Evolutionary conservation across 345 rosid species (phyloP), one percentile per base, ranked within the genome.

Genomic region (Bretschneidera sinensis): DNA sequence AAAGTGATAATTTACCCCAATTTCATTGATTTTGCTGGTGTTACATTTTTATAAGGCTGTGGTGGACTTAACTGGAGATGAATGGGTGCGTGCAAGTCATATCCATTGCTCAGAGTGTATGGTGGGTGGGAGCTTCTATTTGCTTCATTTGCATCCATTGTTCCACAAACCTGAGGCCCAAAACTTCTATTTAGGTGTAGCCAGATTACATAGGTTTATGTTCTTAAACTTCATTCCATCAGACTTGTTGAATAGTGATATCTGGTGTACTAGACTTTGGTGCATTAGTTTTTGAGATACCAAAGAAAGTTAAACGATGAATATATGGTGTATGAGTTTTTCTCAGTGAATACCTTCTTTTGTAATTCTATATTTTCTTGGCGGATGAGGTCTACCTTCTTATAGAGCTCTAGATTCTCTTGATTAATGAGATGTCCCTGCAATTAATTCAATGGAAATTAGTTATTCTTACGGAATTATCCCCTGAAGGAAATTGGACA

Each of bases 381-480:
- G 57, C 57, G 50, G 24, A 75, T 54, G 62, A 79, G 67, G 67
- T 69, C 73, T 28, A 84, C 59, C 72, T 81, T 82, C 64, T 73
- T 76, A 52, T 71, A 74, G 57, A 88, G 68, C 53, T 76, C 78
- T 18, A 76, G 25, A 25, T 84, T 86, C 78, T 85, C 92, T 70
- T 84, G 76, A 76, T 79, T 84, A 63, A 61, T 60, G 57, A 72
- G 73, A 60, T 68, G 67, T 58, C 83, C 87, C 94, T 89, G 83
- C 62, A 76, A 64, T 49, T 9, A 23, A 51, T n/a, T 53, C 43
- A 57, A 64, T 48, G 22, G 51, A 51, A 48, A 51, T 24, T 47
- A 51, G 39, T 65, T n/a, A 48, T 11, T 5, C n/a, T 19, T 28
- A 2, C 22, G 58, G 24, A 17, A 14, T 19, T 31, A 24, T 24